Evolutionary conservation across 331 rosid genomes (phyloP), one percentile per base, ranked within the genome.

Genomic region (Saraca asoca): DNA sequence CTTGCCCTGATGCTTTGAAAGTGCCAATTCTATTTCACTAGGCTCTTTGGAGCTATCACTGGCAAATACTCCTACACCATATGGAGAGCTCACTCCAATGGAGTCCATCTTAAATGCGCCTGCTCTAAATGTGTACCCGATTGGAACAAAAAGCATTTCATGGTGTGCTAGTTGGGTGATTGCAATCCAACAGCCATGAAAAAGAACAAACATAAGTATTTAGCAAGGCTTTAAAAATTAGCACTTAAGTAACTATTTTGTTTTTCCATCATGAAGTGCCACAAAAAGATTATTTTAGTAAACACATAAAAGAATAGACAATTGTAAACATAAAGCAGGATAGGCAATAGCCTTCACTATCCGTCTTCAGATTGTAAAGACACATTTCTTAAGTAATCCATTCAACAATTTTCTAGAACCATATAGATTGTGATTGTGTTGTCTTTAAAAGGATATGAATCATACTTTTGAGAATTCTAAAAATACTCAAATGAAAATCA

Each of bases 1-100:
- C 76, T 86, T 87, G 70, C 98, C 97, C 78, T 93, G 97, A 75
- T 87, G 95, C 86, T 93, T 91, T 1, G 98, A 95, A 24, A 93
- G 90, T 3, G 91, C 95, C 52, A 93, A 66, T 80, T 93, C 98
- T 29, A 85, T 81, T 79, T 88, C 97, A 35, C 82, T 90, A 6
- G 97, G 81, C 60, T 74, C 85, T 80, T 96, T 84, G 34, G 95
- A 73, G 71, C 98, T 97, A 54, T 93, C 98, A 1, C 97, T 97
- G 0, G 98, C 97, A 75, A 76, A 86, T 42, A 78, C 90, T 56
- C 97, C 97, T 0, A 97, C 98, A 41, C 98, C 97, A 63, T 93
- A 90, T 1, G 97, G 98, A 62, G 95, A 78, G 57, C 97, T 97
- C 64, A 96, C 98, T 83, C 96, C 72, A 61, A 84, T 75, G 31